Evolutionary conservation across 2,329 filamentous ascomycete species (phyloP), one percentile per base, ranked within the genome.

Genomic region (Clonostachys byssicola): DNA sequence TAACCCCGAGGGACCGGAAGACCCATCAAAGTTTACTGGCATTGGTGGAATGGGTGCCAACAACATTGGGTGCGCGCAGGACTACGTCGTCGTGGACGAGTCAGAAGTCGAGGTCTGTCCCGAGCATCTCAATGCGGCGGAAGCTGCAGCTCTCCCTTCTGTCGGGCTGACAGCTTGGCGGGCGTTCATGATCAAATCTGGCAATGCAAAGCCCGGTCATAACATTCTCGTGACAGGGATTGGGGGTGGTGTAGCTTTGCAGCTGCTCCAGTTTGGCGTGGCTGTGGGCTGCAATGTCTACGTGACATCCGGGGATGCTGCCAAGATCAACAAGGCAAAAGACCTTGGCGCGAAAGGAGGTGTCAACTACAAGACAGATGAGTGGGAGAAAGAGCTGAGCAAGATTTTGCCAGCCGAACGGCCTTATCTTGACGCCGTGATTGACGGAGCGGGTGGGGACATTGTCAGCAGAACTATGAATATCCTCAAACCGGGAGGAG

Each of bases 171-270:
- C 92, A 2, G 92, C 80, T 7, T 97, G 90, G 90, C 76, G 94
- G 40, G 92, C 92, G 0, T 71, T 95, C 40, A 80, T 94, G 45
- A 86, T 80, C 8, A 97, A 97, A 74, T 83, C 78, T 43, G 80
- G 77, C 5, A 82, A 85, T 53, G 78, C 79, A 8, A 68, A 72
- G 48, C 66, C 69, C 1, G 89, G 89, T 4, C 71, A 80, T 51
- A 95, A 95, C 60, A 75, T 97, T 5, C 72, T 97, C 34, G 70
- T 97, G 40, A 96, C 92, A 5, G 92, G 92, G 0, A 95, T 97
- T 64, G 92, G 92, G 1, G 92, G 92, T 35, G 92, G 92, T 40
- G 92, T 96, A 2, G 92, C 92, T 35, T 71, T 96, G 47, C 85
- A 89, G 72, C 86, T 80, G 6, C 71, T 96, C 56, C 77, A 89